These are phyloP conservation scores for Gaeumannomyces tritici DNA, from an alignment of 2,329 filamentous ascomycete genomes.

Conservation along the genomic window DNA sequence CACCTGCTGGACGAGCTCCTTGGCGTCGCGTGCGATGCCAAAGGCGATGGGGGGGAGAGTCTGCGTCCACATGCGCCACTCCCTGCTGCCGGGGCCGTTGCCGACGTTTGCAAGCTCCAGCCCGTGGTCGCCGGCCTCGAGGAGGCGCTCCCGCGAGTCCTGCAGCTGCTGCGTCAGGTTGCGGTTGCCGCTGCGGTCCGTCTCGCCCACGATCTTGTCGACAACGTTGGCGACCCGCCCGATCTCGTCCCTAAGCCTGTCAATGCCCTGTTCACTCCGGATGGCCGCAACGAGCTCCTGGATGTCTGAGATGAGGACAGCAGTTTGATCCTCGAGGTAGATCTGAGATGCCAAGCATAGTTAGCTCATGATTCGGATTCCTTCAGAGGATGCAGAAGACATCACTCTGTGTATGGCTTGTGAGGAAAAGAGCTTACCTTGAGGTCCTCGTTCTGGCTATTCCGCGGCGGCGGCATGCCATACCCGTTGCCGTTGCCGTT, in stretches of 20 bases:
- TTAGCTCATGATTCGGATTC: not conserved
- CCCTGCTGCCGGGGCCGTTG: constrained; percentile 38
- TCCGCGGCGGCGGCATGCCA: constrained; percentile 19
- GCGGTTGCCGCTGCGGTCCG: constrained; percentile 41
- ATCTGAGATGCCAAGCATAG: constrained; percentile 33
- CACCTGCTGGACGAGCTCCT: constrained; percentile 49
- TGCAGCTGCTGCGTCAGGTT: constrained; percentile 43
- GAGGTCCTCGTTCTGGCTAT: constrained; percentile 38
- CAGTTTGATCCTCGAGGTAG: constrained; percentile 76
- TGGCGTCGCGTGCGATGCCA: constrained; percentile 72
- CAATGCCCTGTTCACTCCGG: constrained; percentile 52
- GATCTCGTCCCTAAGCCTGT: constrained; percentile 61
- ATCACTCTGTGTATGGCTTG: constrained; percentile 10
- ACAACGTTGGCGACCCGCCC: constrained; percentile 62
- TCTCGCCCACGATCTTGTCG: constrained; percentile 57
- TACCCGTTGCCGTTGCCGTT: constrained; percentile 3
- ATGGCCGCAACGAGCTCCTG: constrained; percentile 70
- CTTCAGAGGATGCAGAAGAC: not conserved
- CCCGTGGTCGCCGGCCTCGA: constrained; percentile 53
- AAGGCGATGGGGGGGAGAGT: constrained; percentile 78
- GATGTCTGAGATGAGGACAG: constrained; percentile 67
- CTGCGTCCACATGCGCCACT: constrained; percentile 57
- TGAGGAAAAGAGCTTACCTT: constrained; percentile 22
- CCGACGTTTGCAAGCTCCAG: constrained; percentile 45
- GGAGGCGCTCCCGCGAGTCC: constrained; percentile 54